Evolutionary conservation across 768 basidiomycete genomes (phyloP).

Genomic region (Boletellus emodensis): DNA sequence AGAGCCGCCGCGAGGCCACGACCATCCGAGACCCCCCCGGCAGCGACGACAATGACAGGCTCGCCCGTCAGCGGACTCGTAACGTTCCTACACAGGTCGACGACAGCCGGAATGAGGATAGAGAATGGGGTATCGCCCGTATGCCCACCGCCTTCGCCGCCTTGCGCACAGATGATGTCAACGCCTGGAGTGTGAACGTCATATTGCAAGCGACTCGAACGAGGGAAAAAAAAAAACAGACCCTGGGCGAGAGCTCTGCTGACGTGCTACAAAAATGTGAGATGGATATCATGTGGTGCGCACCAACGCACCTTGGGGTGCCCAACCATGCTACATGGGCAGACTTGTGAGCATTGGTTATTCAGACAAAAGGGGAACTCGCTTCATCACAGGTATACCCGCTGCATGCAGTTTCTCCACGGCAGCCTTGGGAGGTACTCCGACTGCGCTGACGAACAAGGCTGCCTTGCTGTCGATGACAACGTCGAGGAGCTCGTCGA

Average conservation of each 20-base stretch:
- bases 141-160: slow-evolving; percentile 86
- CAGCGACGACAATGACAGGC: slow-evolving; percentile 74
- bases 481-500: slow-evolving; percentile 73
- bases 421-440: slow-evolving; percentile 78
- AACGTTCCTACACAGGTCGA: slow-evolving; percentile 67
- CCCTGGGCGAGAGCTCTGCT: slow-evolving; percentile 71
- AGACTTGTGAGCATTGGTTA: background rate
- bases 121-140: slow-evolving; percentile 81
- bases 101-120: slow-evolving; percentile 76
- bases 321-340: slow-evolving; percentile 63
- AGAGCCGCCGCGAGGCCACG: slow-evolving; percentile 74
- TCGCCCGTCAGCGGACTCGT: slow-evolving; percentile 77
- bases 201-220: background rate
- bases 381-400: slow-evolving; percentile 85
- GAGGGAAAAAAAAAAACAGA: slow-evolving; percentile 16
- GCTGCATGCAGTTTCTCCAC: slow-evolving; percentile 80
- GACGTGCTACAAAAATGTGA: slow-evolving; percentile 50
- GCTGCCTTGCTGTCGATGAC: slow-evolving; percentile 70
- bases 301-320: slow-evolving; percentile 62
- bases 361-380: slow-evolving; percentile 22
- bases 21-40: slow-evolving; percentile 82
- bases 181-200: slow-evolving; percentile 46
- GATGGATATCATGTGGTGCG: background rate
- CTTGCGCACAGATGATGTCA: slow-evolving; percentile 86
- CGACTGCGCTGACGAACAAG: slow-evolving; percentile 80